phyloP scores from a whole-genome alignment of 345 rosid species.

The Excoecaria agallocha region DNA sequence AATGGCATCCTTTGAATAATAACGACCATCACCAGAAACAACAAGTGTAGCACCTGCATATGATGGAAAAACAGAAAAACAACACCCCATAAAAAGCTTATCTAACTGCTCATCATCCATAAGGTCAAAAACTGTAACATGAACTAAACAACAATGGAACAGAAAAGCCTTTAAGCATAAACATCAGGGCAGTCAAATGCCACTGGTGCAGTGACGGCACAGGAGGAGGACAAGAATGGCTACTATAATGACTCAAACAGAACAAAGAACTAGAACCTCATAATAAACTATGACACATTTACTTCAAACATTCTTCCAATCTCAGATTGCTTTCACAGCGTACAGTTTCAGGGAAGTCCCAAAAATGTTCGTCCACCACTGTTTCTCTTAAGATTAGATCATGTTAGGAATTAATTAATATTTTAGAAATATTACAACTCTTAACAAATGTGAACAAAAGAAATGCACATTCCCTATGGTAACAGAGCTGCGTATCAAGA shows the following conservation, averaged over 20 bases:
- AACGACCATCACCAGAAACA: slow-evolving; percentile 99
- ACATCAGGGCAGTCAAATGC: not conserved
- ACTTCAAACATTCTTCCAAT: too few relatives aligned
- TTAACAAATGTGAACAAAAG: not conserved
- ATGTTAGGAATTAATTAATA: not conserved
- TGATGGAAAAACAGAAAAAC: slow-evolving; percentile 2
- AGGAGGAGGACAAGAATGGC: not conserved
- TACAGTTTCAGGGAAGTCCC: too few relatives aligned
- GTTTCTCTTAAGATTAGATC: not conserved
- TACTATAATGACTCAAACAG: not conserved
- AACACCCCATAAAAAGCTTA: not conserved
- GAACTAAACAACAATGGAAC: not conserved
- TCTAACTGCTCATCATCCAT: not conserved
- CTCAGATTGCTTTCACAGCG: too few relatives aligned
- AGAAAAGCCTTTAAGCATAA: not conserved
- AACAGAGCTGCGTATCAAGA: too few relatives aligned
- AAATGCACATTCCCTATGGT: not conserved
- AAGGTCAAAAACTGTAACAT: not conserved
- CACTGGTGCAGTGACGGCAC: not conserved
- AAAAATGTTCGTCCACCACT: not conserved
- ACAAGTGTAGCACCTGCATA: slow-evolving; percentile 87
- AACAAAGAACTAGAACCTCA: too few relatives aligned
- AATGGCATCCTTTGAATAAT: slow-evolving; percentile 88
- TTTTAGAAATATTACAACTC: not conserved
- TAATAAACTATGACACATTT: too few relatives aligned